Conservation (phyloP, 257 asterid genomes). For the Rubia yunnanensis region DNA sequence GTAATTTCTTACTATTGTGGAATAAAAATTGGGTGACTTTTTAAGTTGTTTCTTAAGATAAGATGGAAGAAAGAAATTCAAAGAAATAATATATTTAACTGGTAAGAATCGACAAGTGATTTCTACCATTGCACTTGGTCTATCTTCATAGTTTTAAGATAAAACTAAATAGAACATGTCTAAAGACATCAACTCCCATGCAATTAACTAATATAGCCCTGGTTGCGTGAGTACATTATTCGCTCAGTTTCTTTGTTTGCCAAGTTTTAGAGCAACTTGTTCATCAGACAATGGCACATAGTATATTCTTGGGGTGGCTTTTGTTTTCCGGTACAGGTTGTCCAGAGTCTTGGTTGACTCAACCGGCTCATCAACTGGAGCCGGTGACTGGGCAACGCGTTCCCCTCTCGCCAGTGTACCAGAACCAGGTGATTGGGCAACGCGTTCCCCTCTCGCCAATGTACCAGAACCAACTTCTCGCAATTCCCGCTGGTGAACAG, state of each 20-base stretch:
- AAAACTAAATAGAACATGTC: neutral
- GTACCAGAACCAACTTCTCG: constrained; percentile 11
- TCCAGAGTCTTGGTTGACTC: constrained; percentile 27
- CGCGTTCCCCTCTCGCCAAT: too few relatives aligned
- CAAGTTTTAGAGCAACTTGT: constrained; percentile 22
- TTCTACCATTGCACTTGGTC: too few relatives aligned
- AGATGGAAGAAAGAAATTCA: too few relatives aligned
- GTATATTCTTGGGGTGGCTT: constrained; percentile 30
- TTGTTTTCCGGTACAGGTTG: constrained; percentile 31
- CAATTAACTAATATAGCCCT: neutral
- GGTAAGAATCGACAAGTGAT: too few relatives aligned
- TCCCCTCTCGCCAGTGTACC: too few relatives aligned
- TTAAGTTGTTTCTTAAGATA: too few relatives aligned
- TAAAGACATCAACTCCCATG: neutral
- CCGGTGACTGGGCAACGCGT: constrained; percentile 4
- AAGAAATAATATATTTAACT: too few relatives aligned
- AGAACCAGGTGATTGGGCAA: too few relatives aligned
- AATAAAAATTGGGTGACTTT: too few relatives aligned
- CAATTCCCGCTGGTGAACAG: constrained; percentile 15
- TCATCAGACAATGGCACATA: constrained; percentile 32
- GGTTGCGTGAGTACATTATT: neutral
- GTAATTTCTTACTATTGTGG: too few relatives aligned
- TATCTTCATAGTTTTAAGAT: neutral
- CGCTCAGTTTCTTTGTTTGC: neutral
- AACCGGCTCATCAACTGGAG: constrained; percentile 11